These are phyloP conservation scores for Metarhizium guizhouense DNA, from an alignment of 2,329 filamentous ascomycete genomes.

Conservation along the genomic window DNA sequence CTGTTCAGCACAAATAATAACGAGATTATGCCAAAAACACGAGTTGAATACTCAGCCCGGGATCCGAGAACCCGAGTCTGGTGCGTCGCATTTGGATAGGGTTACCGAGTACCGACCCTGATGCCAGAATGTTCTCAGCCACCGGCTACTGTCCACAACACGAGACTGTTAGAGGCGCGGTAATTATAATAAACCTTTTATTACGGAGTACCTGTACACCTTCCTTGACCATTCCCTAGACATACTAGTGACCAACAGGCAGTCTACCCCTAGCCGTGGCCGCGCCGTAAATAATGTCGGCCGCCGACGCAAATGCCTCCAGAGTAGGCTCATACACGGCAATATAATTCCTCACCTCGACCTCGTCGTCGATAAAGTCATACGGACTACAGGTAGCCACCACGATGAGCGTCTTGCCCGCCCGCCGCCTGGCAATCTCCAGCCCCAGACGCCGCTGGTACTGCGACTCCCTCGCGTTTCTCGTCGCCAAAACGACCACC, in stretches of 20 bases:
- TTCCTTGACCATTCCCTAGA: too few species aligned
- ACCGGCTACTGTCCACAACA: too few species aligned
- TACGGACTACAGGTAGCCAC: conserved; percentile 18
- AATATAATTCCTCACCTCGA: conserved; percentile 12
- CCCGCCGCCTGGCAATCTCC: conserved; percentile 10
- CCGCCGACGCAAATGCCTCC: conserved; percentile 14
- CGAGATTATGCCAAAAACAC: too few species aligned
- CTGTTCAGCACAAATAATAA: too few species aligned
- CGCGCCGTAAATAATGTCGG: conserved; percentile 13
- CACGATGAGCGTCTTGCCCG: conserved; percentile 7
- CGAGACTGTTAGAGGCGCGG: too few species aligned
- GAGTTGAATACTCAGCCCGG: too few species aligned
- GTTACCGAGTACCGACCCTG: too few species aligned
- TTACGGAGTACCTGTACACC: too few species aligned
- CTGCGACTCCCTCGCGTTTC: conserved; percentile 15
- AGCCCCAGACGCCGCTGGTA: conserved; percentile 15
- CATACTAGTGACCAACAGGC: conserved; percentile 4
- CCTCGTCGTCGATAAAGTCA: conserved; percentile 14
- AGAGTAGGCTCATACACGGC: conserved; percentile 17
- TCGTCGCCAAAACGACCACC: conserved; percentile 15
- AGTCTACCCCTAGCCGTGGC: conserved; percentile 9
- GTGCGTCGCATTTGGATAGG: too few species aligned
- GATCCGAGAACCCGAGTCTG: too few species aligned
- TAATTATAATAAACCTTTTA: too few species aligned
- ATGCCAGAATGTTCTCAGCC: too few species aligned